Conservation (phyloP, 139 green algal genomes). For the Chara braunii region DNA sequence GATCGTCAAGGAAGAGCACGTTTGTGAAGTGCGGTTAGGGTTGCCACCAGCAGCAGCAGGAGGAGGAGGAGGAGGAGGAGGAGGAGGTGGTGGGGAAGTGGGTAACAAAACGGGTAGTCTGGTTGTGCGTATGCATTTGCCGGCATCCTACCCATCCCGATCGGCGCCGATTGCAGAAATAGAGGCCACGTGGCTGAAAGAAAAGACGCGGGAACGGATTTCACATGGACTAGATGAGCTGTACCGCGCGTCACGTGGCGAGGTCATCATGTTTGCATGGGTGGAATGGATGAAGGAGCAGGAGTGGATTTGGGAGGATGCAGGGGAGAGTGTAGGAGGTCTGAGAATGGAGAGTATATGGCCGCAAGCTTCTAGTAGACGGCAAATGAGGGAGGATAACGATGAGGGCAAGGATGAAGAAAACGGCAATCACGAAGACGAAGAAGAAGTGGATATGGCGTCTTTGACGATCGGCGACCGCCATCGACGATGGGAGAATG, state of each 20-base stretch:
- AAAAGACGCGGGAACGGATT: not conserved
- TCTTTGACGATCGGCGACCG: too few species aligned
- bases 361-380: too few species aligned
- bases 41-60: slow-evolving; percentile 2
- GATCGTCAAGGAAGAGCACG: not conserved
- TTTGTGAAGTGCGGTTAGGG: not conserved
- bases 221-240: slow-evolving; percentile 8
- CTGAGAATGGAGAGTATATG: too few species aligned
- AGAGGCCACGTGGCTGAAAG: slow-evolving; percentile 13
- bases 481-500: too few species aligned
- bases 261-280: slow-evolving; percentile 23
- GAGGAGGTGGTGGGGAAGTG: not conserved
- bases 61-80: not conserved
- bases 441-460: too few species aligned
- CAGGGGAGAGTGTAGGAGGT: too few species aligned
- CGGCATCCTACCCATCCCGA: slow-evolving; percentile 13
- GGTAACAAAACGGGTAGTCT: not conserved
- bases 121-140: slow-evolving; percentile 14
- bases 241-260: not conserved
- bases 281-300: slow-evolving; percentile 30
- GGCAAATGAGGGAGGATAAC: too few species aligned
- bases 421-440: too few species aligned
- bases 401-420: too few species aligned
- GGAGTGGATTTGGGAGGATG: slow-evolving; percentile 11
- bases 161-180: slow-evolving; percentile 14